Evolutionary conservation across 305 asterid genomes (phyloP), one percentile per base, ranked within the genome.

Genomic region (Solanum aculeatissimum): DNA sequence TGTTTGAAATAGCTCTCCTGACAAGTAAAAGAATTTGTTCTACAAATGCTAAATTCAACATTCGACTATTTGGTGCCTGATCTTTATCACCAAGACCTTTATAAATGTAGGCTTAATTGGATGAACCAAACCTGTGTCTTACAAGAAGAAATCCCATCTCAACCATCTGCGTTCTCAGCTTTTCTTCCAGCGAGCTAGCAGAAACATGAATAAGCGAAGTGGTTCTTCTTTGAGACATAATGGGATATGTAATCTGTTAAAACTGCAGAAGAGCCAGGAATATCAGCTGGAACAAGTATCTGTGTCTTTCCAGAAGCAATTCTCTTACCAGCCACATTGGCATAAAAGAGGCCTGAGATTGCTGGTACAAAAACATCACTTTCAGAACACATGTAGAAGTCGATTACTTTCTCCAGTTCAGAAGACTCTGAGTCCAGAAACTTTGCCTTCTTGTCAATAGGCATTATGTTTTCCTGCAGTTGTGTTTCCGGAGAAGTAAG

Each of bases 311-410:
- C 97, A 0, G 97, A 92, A 79, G 92, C 93, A n/a, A 97, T 94
- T 92, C 99, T 91, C 89, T 86, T 91, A 51, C 98, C 98, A 77
- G 98, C 99, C 82, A 94, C 99, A 82, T 95, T 95, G 83, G 98
- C 97, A n/a, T 95, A 95, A 84, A 97, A 95, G 80, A 97, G 89
- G 75, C 98, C 98, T 0, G 98, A 97, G 90, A 97, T 97, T 85
- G 99, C 99, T 29, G 99, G 99, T 49, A 97, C 93, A 21, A 91
- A 97, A 14, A 97, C 96, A 84, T 95, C 98, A 49, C 99, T 97
- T 90, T 94, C 93, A 7, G 98, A 92, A 85, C 94, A 92, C 43
- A 95, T 87, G 85, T 97, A 93, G 87, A 89, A 94, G 89, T 97
- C 98, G 8, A 97, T 95, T 51, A 92, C 98, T 92, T 89, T 92